A percentile compares a stretch with the other conserved stretches of the same genome.
phyloP scores from a whole-genome alignment of 805 yeast species.

The Ogataea nitratoaversa region DNA sequence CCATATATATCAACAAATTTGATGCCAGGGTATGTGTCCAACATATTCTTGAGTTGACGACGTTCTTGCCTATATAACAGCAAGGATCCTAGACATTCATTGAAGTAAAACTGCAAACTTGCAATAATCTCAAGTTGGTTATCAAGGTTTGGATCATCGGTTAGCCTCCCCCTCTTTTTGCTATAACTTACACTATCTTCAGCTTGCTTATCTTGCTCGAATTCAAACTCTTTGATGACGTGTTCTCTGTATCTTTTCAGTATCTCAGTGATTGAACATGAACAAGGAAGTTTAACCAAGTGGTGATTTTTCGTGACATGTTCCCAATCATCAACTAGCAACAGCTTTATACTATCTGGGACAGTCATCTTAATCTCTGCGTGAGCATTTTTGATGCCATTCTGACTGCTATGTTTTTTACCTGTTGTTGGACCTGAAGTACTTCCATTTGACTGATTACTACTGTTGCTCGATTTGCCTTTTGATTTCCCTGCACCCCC shows the following conservation, averaged over 20 bases:
- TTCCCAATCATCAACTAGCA: conserved; percentile 93
- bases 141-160: conserved; percentile 38
- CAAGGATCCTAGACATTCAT: conserved; percentile 63
- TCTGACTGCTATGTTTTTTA: background rate
- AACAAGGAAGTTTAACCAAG: conserved; percentile 60
- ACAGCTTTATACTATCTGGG: conserved; percentile 62
- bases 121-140: conserved; percentile 61
- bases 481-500: background rate
- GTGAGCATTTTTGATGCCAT: background rate
- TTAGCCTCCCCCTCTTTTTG: conserved; percentile 34
- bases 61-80: conserved; percentile 75
- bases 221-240: background rate
- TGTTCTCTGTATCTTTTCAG: conserved; percentile 42
- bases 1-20: conserved; percentile 57
- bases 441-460: background rate
- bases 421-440: background rate
- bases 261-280: conserved; percentile 48
- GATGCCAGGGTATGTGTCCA: conserved; percentile 24
- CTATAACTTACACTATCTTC: background rate
- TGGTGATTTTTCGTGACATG: conserved; percentile 75
- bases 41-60: conserved; percentile 58
- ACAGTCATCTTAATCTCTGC: conserved; percentile 52
- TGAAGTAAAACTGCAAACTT: conserved; percentile 73
- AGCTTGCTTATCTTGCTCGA: conserved; percentile 7
- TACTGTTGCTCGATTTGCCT: background rate